phyloP scores from a whole-genome alignment of 2,329 filamentous ascomycete species.

The Nemania abortiva region DNA sequence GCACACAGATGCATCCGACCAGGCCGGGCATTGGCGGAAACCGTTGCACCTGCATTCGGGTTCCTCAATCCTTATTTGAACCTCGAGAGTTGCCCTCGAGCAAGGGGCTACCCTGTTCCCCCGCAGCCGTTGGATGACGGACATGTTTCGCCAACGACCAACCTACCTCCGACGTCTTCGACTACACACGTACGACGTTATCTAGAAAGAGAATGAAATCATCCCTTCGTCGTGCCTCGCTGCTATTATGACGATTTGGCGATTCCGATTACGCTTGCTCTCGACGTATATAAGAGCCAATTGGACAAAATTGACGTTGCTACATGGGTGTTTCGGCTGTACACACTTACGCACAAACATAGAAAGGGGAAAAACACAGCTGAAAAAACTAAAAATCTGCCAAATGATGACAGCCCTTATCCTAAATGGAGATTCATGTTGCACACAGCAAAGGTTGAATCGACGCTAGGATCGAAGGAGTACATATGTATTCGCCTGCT shows the following conservation, averaged over 20 bases:
- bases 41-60: conserved; percentile 22
- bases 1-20: conserved; percentile 9
- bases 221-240: conserved; percentile 2
- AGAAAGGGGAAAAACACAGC: background rate
- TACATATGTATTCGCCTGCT: background rate
- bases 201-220: background rate
- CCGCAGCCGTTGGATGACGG: conserved; percentile 14
- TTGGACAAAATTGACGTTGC: conserved; percentile 3
- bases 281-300: background rate
- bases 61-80: conserved; percentile 22
- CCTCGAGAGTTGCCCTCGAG: conserved; percentile 6
- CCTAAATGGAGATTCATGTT: background rate
- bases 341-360: background rate
- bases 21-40: conserved; percentile 18
- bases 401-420: background rate
- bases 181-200: background rate
- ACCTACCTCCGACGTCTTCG: background rate
- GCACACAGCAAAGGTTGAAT: conserved; percentile 1
- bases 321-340: background rate
- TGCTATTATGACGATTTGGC: background rate
- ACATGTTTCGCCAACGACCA: conserved; percentile 1
- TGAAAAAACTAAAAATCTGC: background rate
- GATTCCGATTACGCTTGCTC: background rate
- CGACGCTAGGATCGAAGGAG: conserved; percentile 29
- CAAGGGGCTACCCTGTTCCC: conserved; percentile 28